Conservation (phyloP, 2,329 filamentous ascomycete genomes). For the Penicillium olsonii region DNA sequence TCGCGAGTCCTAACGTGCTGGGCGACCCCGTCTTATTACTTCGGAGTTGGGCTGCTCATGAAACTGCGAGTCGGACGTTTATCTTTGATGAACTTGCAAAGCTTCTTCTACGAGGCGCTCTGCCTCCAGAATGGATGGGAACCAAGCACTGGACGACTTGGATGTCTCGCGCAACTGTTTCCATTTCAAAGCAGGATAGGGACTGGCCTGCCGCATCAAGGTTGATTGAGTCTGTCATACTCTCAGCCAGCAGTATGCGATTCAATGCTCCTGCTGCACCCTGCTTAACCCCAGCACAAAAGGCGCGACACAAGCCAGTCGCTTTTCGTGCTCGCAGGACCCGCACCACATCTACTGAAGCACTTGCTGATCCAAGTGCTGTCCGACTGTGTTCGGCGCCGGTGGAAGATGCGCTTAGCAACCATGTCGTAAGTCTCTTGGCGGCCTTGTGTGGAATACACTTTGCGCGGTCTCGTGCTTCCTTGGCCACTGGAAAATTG, state of each 20-base stretch:
- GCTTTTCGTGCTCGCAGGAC: slow-evolving; percentile 14
- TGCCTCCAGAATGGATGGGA: slow-evolving; percentile 45
- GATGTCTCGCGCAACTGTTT: slow-evolving; percentile 39
- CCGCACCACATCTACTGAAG: slow-evolving; percentile 18
- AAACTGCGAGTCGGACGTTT: slow-evolving; percentile 26
- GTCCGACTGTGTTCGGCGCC: slow-evolving; percentile 31
- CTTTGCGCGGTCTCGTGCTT: slow-evolving; percentile 32
- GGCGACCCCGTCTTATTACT: slow-evolving; percentile 35
- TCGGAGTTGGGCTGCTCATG: slow-evolving; percentile 28
- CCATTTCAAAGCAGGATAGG: slow-evolving; percentile 37
- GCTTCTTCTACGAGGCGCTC: slow-evolving; percentile 32
- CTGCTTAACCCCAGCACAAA: background rate
- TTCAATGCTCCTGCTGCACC: background rate
- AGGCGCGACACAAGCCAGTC: background rate
- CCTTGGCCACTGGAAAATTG: slow-evolving; percentile 10
- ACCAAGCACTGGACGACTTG: slow-evolving; percentile 40
- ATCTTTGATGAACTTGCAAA: slow-evolving; percentile 37
- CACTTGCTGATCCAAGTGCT: slow-evolving; percentile 2
- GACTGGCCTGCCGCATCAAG: slow-evolving; percentile 34
- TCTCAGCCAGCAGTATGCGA: slow-evolving; percentile 29
- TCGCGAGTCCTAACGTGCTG: slow-evolving; percentile 13
- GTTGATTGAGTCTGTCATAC: slow-evolving; percentile 35
- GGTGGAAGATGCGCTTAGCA: slow-evolving; percentile 40
- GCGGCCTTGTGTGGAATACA: slow-evolving; percentile 41
- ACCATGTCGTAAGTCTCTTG: slow-evolving; percentile 37